Evolutionary conservation across 257 asterid genomes (phyloP).

Genomic region (Solanum chilense): DNA sequence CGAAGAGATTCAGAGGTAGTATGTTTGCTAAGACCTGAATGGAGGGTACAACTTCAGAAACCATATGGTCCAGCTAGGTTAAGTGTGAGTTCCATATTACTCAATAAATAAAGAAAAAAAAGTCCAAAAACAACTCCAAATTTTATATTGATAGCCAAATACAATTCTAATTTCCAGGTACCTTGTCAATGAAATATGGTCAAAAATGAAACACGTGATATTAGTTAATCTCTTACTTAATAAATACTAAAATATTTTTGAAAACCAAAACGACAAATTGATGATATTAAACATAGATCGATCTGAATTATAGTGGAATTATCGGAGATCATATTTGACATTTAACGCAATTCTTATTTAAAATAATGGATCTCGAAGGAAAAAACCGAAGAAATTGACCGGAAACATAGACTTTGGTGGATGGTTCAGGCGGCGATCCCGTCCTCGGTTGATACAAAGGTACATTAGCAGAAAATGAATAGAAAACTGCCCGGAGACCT

Average conservation of each 20-base stretch:
- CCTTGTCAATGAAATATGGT: background rate
- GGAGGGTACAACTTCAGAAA: background rate
- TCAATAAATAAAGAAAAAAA: no score
- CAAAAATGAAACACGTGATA: background rate
- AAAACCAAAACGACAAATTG: no score
- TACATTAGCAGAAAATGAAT: conserved; percentile 32
- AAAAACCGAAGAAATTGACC: conserved; percentile 16
- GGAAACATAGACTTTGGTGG: conserved; percentile 74
- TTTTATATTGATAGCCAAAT: background rate
- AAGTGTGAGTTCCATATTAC: background rate
- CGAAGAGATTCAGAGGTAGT: conserved; percentile 79
- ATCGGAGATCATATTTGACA: no score
- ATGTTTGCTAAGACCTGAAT: conserved; percentile 83
- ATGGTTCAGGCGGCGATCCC: conserved; percentile 69
- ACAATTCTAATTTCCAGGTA: background rate
- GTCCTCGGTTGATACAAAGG: conserved; percentile 43
- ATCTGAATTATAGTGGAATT: no score
- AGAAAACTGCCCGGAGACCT: conserved; percentile 32
- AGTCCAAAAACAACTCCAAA: background rate
- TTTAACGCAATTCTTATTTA: no score
- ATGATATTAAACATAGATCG: no score
- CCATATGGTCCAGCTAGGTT: background rate
- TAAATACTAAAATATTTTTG: no score
- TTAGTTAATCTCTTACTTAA: no score
- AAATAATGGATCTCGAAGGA: background rate